A percentile compares a stretch with the other conserved stretches of the same genome.
These are phyloP conservation scores for Fraxinus dipetala DNA, from an alignment of 305 asterid genomes.

Conservation along the genomic window DNA sequence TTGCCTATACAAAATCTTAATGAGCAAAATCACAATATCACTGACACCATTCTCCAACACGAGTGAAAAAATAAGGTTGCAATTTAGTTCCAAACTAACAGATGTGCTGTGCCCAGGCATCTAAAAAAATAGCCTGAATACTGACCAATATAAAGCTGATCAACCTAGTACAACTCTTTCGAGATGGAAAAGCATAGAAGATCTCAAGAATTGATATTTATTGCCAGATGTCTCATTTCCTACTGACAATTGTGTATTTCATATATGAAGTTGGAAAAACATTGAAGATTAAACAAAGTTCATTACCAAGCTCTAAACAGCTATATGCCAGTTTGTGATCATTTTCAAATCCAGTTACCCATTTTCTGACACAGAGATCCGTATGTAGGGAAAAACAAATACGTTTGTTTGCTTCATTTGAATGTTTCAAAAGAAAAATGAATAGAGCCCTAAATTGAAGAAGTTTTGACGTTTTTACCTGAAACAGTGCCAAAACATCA, in stretches of 20 bases:
- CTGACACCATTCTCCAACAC: not conserved
- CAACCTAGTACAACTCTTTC: not conserved
- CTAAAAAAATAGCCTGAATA: not conserved
- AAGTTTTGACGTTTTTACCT: not conserved
- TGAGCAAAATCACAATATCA: not conserved
- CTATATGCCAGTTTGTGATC: not conserved
- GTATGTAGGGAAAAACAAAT: not conserved
- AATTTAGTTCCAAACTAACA: not conserved
- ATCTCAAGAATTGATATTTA: not conserved
- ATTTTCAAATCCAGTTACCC: not conserved
- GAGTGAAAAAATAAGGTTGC: not conserved
- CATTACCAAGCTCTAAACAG: not conserved
- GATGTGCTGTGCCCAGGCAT: not conserved
- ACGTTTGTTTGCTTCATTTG: not conserved
- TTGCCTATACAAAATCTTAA: not conserved
- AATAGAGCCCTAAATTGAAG: not conserved
- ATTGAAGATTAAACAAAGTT: not conserved
- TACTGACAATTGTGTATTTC: not conserved
- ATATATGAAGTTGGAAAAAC: not conserved
- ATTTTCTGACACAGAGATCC: not conserved
- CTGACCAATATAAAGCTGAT: not conserved
- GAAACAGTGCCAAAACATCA: not conserved
- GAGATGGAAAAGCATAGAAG: not conserved
- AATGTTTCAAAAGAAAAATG: not conserved
- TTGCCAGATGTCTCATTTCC: not conserved